Conservation (phyloP, 208 protist species). For the Wallacemonas rigidus region DNA sequence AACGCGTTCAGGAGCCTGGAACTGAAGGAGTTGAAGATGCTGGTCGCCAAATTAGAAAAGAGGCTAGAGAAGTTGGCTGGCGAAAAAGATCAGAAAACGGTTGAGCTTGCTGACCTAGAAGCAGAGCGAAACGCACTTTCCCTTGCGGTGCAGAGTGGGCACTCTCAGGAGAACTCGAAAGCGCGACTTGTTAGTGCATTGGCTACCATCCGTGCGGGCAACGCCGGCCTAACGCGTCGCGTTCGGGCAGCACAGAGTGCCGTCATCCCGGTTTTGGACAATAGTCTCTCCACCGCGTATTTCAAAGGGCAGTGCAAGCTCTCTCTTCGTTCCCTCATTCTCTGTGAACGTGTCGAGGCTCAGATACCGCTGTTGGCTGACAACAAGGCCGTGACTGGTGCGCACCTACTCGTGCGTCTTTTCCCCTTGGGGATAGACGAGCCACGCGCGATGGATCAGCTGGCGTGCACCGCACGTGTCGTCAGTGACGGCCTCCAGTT, state of each 20-base stretch:
- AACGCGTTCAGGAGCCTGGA: slow-evolving; percentile 58
- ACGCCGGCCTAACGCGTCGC: slow-evolving; percentile 56
- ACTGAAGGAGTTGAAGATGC: slow-evolving; percentile 67
- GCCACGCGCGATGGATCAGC: background rate
- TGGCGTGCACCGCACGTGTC: slow-evolving; percentile 39
- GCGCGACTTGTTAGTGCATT: slow-evolving; percentile 36
- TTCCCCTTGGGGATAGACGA: slow-evolving; percentile 43
- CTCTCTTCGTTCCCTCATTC: slow-evolving; percentile 49
- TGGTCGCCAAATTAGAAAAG: slow-evolving; percentile 49
- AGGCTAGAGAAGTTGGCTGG: slow-evolving; percentile 39
- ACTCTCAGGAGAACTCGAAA: slow-evolving; percentile 30
- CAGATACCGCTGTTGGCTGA: slow-evolving; percentile 43
- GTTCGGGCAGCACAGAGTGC: slow-evolving; percentile 48
- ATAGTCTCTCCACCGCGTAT: slow-evolving; percentile 46
- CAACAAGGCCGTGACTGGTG: slow-evolving; percentile 39
- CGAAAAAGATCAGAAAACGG: slow-evolving; percentile 35
- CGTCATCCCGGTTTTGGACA: slow-evolving; percentile 49
- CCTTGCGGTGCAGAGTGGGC: slow-evolving; percentile 32
- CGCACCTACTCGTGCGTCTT: slow-evolving; percentile 55
- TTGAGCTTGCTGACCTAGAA: slow-evolving; percentile 35
- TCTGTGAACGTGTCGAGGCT: slow-evolving; percentile 41
- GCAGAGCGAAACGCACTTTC: slow-evolving; percentile 53
- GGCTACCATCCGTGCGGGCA: slow-evolving; percentile 49
- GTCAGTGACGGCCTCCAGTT: slow-evolving; percentile 50
- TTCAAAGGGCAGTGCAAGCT: slow-evolving; percentile 69